Evolutionary conservation across 2,329 filamentous ascomycete species (phyloP).

Genomic region (Fusarium mangiferae): DNA sequence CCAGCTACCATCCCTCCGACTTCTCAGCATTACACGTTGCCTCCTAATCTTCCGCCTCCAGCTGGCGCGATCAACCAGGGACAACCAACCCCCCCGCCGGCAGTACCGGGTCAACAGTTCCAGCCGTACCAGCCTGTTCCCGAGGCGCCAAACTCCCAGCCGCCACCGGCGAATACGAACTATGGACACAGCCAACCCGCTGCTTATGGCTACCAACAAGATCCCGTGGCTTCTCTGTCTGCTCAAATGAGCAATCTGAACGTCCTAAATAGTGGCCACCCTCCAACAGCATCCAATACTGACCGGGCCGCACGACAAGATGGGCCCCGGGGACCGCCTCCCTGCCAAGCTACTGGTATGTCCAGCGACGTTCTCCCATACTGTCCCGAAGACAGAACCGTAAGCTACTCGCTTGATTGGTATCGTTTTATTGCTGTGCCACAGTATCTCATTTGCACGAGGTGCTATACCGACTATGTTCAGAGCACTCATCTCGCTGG

Average conservation of each 20-base stretch:
- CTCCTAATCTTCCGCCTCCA: background rate
- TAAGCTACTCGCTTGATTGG: conserved; percentile 49
- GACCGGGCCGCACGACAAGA: background rate
- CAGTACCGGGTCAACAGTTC: background rate
- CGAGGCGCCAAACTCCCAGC: background rate
- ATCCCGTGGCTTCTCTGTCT: conserved; percentile 17
- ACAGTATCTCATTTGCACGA: conserved; percentile 52
- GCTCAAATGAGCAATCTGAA: conserved; percentile 33
- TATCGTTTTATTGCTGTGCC: conserved; percentile 44
- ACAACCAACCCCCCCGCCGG: fast-evolving
- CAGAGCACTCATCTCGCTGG: conserved; percentile 42
- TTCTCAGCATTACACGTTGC: background rate
- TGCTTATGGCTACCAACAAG: background rate
- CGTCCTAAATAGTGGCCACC: background rate
- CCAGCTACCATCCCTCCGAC: background rate
- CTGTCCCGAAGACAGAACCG: conserved; percentile 44
- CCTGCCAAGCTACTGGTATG: conserved; percentile 36
- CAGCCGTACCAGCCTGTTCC: background rate
- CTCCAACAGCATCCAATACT: background rate
- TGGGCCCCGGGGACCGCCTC: conserved; percentile 10
- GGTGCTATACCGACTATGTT: conserved; percentile 54
- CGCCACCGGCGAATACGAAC: fast-evolving
- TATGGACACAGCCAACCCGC: background rate
- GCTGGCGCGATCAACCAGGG: background rate
- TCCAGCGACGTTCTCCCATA: conserved; percentile 39